Evolutionary conservation across 768 basidiomycete species (phyloP), one percentile per base, ranked within the genome.

Genomic region (Psilocybe sp.): DNA sequence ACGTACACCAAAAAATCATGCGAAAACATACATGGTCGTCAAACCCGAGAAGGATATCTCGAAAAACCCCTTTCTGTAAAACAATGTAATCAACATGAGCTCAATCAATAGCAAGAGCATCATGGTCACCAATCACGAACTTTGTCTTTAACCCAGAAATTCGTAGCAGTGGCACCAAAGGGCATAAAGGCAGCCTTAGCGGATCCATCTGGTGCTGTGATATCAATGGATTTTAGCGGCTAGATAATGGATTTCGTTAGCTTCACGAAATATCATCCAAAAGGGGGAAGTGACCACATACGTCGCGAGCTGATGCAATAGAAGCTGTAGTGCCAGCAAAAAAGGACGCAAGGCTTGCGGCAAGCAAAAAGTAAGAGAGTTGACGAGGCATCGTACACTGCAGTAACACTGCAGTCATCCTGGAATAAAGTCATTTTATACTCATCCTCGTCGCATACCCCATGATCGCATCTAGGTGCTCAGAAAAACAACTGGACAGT

Each of bases 141-240:
- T 59, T 72, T 75, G 62, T 80, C 77, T 49, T 75, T 71, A 1
- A 76, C 74, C 69, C 70, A 77, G 16, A 78, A 67, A 51, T 75
- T 72, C 4, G 74, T 77, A 0, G 70, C 41, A 5, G 68, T 74
- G 31, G 78, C 76, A 10, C 77, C 77, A 36, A 64, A 64, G 15
- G 71, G 59, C n/a, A 79, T 73, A 54, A 77, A 74, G 12, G 67
- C 60, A 19, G 76, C 76, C 44, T 65, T 67, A 40, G 67, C 64
- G 13, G 75, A 75, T 7, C 62, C 69, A 46, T 75, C 74, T 5
- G 72, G 70, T 2, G 74, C 65, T 6, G 56, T 50, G 1, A 76
- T 47, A 9, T 59, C 57, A 16, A 73, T 60, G 13, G 59, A 47
- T 16, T 64, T 60, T 20, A 74, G 59, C 15, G 64, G 46, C 57